phyloP scores from a whole-genome alignment of 257 asterid genomes.

The Ligustrum vulgare region DNA sequence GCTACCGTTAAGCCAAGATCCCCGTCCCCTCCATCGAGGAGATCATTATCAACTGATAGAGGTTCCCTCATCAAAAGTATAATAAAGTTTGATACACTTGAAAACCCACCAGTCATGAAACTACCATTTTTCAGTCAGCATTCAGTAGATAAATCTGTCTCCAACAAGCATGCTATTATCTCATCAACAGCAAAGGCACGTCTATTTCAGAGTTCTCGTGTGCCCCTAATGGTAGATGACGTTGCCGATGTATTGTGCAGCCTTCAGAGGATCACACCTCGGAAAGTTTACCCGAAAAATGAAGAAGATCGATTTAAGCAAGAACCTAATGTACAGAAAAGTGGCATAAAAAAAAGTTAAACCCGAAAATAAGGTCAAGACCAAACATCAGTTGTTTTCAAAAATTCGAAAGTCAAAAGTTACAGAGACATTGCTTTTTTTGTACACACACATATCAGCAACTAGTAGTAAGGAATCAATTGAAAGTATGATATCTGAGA shows the following conservation, averaged over 20 bases:
- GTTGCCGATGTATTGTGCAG: constrained; percentile 54
- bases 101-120: constrained; percentile 54
- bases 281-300: constrained; percentile 48
- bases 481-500: no score
- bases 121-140: constrained; percentile 67
- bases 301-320: constrained; percentile 77
- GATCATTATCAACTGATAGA: constrained; percentile 88
- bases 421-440: constrained; percentile 39
- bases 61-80: constrained; percentile 47
- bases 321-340: constrained; percentile 56
- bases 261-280: constrained; percentile 48
- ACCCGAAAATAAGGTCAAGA: constrained; percentile 55
- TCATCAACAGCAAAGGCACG: constrained; percentile 35
- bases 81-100: constrained; percentile 52
- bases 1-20: constrained; percentile 45
- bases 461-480: no score
- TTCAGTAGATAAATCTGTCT: constrained; percentile 47
- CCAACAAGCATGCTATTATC: constrained; percentile 37
- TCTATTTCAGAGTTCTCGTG: constrained; percentile 39
- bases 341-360: constrained; percentile 59
- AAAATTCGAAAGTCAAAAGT: constrained; percentile 46
- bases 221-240: constrained; percentile 35
- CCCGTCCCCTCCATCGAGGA: constrained; percentile 80
- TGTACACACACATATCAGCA: no score
- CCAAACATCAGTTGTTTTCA: constrained; percentile 51